A percentile compares a stretch with the other conserved stretches of the same genome.
Conservation (phyloP, 140 eudicot genomes). For the Ambrosia hybrid region DNA sequence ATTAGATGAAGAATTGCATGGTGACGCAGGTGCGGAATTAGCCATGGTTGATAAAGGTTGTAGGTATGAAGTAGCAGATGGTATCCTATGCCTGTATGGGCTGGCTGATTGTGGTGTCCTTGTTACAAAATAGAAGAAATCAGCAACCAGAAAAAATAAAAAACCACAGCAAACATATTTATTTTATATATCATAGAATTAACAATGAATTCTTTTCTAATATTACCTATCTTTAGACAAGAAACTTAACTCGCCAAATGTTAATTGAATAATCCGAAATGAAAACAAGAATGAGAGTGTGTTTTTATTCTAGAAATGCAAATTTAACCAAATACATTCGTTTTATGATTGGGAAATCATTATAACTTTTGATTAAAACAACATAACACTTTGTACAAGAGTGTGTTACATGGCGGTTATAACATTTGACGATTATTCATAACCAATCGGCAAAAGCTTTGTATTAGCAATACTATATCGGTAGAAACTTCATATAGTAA, state of each 20-base stretch:
- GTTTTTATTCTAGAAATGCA: too few species aligned
- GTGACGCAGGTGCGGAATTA: conserved; percentile 41
- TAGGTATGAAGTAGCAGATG: conserved; percentile 18
- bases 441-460: too few species aligned
- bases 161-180: not conserved
- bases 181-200: not conserved
- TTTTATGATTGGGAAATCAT: too few species aligned
- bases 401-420: too few species aligned
- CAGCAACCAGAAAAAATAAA: not conserved
- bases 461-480: too few species aligned
- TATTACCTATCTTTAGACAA: not conserved
- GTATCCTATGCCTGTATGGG: conserved; percentile 56
- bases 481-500: too few species aligned
- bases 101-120: conserved; percentile 82
- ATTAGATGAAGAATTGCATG: conserved; percentile 50
- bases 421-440: too few species aligned
- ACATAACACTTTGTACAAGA: too few species aligned
- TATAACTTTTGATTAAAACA: too few species aligned
- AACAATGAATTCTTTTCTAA: not conserved
- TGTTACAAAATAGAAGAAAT: not conserved
- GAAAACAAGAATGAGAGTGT: too few species aligned
- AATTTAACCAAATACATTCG: too few species aligned
- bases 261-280: too few species aligned
- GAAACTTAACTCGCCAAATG: not conserved
- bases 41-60: conserved; percentile 35